Conservation (phyloP, 768 basidiomycete species). For the Pholiota microspora region DNA sequence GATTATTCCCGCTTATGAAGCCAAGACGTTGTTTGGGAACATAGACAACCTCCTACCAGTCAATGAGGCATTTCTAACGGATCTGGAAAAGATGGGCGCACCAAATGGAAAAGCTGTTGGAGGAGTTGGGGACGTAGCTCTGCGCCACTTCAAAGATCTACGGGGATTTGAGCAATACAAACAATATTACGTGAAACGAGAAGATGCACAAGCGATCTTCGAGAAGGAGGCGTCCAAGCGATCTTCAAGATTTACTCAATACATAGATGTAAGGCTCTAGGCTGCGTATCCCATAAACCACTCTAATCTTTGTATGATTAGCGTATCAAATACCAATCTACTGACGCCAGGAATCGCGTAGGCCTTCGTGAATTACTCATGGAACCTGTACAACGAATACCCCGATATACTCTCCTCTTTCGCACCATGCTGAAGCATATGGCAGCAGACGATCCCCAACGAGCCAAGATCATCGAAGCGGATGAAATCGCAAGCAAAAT, state of each 20-base stretch:
- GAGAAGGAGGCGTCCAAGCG: slow-evolving; percentile 80
- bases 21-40: slow-evolving; percentile 92
- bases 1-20: slow-evolving; percentile 88
- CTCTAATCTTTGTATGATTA: slow-evolving; percentile 28
- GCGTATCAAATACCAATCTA: slow-evolving; percentile 84
- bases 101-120: slow-evolving; percentile 59
- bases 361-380: slow-evolving; percentile 90
- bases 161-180: slow-evolving; percentile 89
- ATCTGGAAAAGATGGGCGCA: slow-evolving; percentile 76
- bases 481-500: slow-evolving; percentile 88
- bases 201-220: slow-evolving; percentile 88
- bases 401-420: slow-evolving; percentile 90
- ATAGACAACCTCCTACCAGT: slow-evolving; percentile 85
- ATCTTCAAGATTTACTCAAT: slow-evolving; percentile 78
- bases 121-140: slow-evolving; percentile 80
- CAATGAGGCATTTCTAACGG: slow-evolving; percentile 83
- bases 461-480: slow-evolving; percentile 77
- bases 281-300: slow-evolving; percentile 9
- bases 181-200: slow-evolving; percentile 88
- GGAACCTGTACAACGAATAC: slow-evolving; percentile 96
- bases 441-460: slow-evolving; percentile 73
- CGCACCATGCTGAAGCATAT: slow-evolving; percentile 92
- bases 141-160: slow-evolving; percentile 83
- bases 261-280: slow-evolving; percentile 69
- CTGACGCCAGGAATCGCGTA: slow-evolving; percentile 75